Base-by-base conservation (phyloP, 2,329 filamentous ascomycete species). In the Alternaria sp. region DNA sequence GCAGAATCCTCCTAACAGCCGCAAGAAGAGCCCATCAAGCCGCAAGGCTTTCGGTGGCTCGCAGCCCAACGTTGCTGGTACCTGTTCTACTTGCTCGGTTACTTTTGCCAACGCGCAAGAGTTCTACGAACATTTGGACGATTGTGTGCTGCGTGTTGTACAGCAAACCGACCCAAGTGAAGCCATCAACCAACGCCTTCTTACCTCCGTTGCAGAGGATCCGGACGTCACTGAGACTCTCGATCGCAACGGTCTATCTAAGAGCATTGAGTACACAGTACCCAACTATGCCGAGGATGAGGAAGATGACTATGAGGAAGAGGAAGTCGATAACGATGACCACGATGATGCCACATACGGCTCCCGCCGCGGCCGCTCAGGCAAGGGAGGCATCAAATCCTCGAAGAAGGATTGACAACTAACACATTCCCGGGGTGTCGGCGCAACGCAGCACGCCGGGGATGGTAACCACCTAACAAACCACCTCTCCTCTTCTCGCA, bases 91-190 rank as follows among this genome's bases (percentile, higher is more conserved):
- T 66, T 98, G 94, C 80, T 92, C 92, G 14, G 86, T 89, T 43
- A 92, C 88, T 8, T 98, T 97, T 77, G 85, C 86, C 68, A 94
- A 90, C 62, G 92, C 94, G 3, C 94, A 98, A 79, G 94, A 97
- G 74, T 97, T 97, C 81, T 97, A 98, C 78, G 94, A 98, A 82
- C 94, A 98, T 84, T 84, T 97, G 67, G 94, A 90, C 72, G 87
- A 89, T 78, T 90, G 87, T 74, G 87, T 89, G 12, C 79, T 90
- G 61, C 85, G 87, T 32, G 86, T 89, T 22, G 87, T 90, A 28
- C 79, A 80, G 59, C 78, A 80, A 64, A 74, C 77, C 30, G 79
- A 81, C 44, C 79, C 79, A 14, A 74, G 76, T 57, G 79, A 81
- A 66, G 79, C 76, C 48, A 80, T 80, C 73, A 81, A 81, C 66